phyloP scores from a whole-genome alignment of 768 basidiomycete genomes.

The Naganishia kalamii region DNA sequence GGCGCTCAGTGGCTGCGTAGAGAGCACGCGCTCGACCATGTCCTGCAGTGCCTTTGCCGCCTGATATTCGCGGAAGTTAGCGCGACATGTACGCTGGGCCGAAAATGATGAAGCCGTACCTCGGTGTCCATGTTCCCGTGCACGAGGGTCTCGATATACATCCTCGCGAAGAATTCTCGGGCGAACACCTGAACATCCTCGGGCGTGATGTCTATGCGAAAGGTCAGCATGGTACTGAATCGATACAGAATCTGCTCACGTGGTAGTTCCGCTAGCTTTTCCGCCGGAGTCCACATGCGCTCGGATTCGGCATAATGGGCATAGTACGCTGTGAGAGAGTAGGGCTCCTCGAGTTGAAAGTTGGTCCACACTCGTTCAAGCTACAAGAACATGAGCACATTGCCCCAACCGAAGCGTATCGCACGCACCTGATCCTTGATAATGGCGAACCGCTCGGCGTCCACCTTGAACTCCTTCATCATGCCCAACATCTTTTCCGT shows the following conservation, averaged over 20 bases:
- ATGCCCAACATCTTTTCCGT: slow-evolving; percentile 65
- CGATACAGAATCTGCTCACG: slow-evolving; percentile 51
- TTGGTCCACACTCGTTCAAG: slow-evolving; percentile 74
- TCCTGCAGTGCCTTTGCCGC: slow-evolving; percentile 70
- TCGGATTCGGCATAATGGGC: slow-evolving; percentile 62
- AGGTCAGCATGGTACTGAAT: background rate
- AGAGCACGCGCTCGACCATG: slow-evolving; percentile 63
- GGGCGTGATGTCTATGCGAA: slow-evolving; percentile 58
- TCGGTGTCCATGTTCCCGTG: slow-evolving; percentile 79
- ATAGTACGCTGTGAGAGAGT: slow-evolving; percentile 70
- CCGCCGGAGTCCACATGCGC: slow-evolving; percentile 66
- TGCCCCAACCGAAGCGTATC: background rate
- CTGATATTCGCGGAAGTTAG: slow-evolving; percentile 47
- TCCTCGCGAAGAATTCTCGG: slow-evolving; percentile 56
- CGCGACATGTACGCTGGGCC: background rate
- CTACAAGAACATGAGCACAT: slow-evolving; percentile 47
- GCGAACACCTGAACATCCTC: slow-evolving; percentile 66
- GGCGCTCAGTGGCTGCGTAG: slow-evolving; percentile 54
- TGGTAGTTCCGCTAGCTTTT: slow-evolving; percentile 66
- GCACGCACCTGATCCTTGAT: slow-evolving; percentile 71
- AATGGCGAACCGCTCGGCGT: slow-evolving; percentile 66
- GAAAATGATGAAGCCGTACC: slow-evolving; percentile 54
- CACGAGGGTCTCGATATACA: slow-evolving; percentile 67
- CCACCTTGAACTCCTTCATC: slow-evolving; percentile 59
- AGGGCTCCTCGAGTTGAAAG: slow-evolving; percentile 77